Evolutionary conservation across 371 early-diverging fungal genomes (phyloP), one percentile per base, ranked within the genome.

Genomic region (Rhizopus sp.): DNA sequence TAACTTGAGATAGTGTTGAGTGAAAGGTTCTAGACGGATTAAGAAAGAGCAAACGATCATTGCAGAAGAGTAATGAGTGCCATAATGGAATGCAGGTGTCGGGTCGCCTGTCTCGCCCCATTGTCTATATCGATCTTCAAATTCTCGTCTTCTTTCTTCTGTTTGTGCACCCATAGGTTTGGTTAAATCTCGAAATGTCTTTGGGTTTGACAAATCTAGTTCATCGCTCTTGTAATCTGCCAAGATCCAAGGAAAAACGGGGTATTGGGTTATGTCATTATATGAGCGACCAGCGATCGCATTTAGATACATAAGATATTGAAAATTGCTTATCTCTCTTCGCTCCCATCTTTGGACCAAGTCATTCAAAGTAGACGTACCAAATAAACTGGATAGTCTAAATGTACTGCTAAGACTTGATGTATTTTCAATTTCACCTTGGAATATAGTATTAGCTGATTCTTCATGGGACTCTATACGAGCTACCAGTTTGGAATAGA

Each of bases 31-130:
- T 38, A 93, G 58, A 13, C 95, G 84, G 23, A 94, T 84, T 63
- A 94, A 58, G 63, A 90, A 94, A 13, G 88, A 93, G 45, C 92
- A 82, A 0, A 91, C 91, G 60, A 89, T 86, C 81, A 90, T 92
- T 5, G 95, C 90, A 0, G 92, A 89, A 1, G 93, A 92, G 61
- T 94, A 94, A 62, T 94, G 95, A 0, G 95, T 91, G n/a, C 93
- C 93, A 62, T 93, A 93, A 63, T 91, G 88, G 73, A 93, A 93
- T 38, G 83, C 85, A 32, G 88, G 88, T 63, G 88, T 68, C 38
- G 82, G 67, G 78, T 93, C 67, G 60, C 81, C 62, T 63, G 93
- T 79, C 62, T 92, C 92, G 55, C 90, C 91, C 57, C 85, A 78
- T 55, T 88, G 80, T n/a, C 73, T 66, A 57, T 82, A 79, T 16